phyloP scores from a whole-genome alignment of 2,329 filamentous ascomycete species.

The Beauveria caledonica region DNA sequence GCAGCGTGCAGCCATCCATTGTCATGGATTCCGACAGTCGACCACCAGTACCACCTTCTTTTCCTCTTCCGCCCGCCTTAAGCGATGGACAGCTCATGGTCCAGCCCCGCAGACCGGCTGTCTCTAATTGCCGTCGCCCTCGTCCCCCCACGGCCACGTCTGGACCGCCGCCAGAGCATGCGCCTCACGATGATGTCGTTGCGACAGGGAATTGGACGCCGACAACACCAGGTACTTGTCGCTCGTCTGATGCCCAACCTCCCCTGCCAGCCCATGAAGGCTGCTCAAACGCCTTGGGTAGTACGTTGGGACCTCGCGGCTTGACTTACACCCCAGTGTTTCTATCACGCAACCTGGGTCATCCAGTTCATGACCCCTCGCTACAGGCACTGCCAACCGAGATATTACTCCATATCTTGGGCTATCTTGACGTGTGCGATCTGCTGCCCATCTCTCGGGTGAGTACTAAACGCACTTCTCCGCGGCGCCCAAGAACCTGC shows the following conservation, averaged over 20 bases:
- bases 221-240: background rate
- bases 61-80: background rate
- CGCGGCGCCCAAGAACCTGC: background rate
- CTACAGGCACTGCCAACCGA: slow-evolving; percentile 41
- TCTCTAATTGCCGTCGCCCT: slow-evolving; percentile 1
- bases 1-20: slow-evolving; percentile 7
- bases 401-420: slow-evolving; percentile 46
- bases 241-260: slow-evolving; percentile 12
- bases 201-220: background rate
- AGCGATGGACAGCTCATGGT: background rate
- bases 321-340: slow-evolving; percentile 10
- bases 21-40: slow-evolving; percentile 5
- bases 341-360: slow-evolving; percentile 3
- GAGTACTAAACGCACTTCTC: slow-evolving; percentile 22
- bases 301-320: background rate
- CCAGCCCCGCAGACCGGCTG: background rate
- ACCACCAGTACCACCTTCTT: background rate
- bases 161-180: background rate
- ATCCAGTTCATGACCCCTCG: background rate
- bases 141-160: slow-evolving; percentile 4
- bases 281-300: background rate
- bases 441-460: slow-evolving; percentile 48
- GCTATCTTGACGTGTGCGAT: slow-evolving; percentile 49
- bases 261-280: background rate
- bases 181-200: slow-evolving; percentile 7